These are phyloP conservation scores for Pseudogymnoascus sp. DNA, from an alignment of 2,329 filamentous ascomycete species.

Conservation along the genomic window DNA sequence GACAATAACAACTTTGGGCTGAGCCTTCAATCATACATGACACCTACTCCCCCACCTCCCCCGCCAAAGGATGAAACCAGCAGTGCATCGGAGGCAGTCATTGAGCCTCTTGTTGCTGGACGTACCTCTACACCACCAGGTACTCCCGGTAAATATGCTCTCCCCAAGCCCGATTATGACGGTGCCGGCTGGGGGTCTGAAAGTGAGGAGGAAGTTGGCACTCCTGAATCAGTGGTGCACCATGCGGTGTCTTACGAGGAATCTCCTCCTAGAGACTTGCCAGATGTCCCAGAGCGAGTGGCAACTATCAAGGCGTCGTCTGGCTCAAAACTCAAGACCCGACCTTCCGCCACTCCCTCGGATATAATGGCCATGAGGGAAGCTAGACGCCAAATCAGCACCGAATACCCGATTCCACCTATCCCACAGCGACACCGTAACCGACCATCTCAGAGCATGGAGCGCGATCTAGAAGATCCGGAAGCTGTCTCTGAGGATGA, in stretches of 20 bases:
- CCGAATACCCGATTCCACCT: conserved; percentile 56
- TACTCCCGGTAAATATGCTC: conserved; percentile 22
- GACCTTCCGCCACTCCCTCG: conserved; percentile 77
- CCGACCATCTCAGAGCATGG: conserved; percentile 43
- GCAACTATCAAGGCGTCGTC: conserved; percentile 80
- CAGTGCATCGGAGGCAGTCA: background rate
- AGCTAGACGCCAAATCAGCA: conserved; percentile 75
- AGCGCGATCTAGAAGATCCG: conserved; percentile 21
- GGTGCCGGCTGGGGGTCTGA: conserved; percentile 53
- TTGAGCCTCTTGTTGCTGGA: background rate
- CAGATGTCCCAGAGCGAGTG: conserved; percentile 67
- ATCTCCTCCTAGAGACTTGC: conserved; percentile 34
- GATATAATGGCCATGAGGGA: conserved; percentile 81
- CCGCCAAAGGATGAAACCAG: background rate
- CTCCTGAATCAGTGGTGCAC: conserved; percentile 84
- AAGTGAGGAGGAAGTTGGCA: conserved; percentile 55
- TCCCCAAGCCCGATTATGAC: conserved; percentile 56
- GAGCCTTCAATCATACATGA: conserved; percentile 47
- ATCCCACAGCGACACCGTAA: conserved; percentile 54
- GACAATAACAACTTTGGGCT: conserved; percentile 44
- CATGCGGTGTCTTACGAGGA: conserved; percentile 47
- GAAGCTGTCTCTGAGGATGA: conserved; percentile 25
- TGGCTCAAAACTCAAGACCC: conserved; percentile 79
- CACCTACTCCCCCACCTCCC: conserved; percentile 31
- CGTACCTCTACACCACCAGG: conserved; percentile 18